phyloP scores from a whole-genome alignment of 345 rosid genomes.

The Acer campestre region DNA sequence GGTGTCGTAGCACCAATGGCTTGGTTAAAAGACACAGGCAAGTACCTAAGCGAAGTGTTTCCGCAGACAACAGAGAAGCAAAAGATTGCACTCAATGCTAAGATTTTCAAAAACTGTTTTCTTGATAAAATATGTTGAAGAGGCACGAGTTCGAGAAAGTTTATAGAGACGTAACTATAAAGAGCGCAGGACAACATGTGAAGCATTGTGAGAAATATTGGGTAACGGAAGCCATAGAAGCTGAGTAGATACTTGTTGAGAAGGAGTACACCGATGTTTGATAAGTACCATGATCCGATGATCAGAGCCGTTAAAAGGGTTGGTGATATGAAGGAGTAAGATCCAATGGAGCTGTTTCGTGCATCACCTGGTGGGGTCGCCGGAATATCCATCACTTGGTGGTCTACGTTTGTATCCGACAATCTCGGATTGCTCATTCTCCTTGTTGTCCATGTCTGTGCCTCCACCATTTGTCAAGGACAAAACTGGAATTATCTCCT shows the following conservation, averaged over 20 bases:
- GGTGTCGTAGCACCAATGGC: conserved; percentile 99
- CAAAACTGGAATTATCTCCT: conserved; percentile 19
- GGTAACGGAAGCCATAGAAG: conserved; percentile 87
- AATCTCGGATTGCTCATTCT: conserved; percentile 95
- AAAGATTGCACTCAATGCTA: conserved; percentile 77
- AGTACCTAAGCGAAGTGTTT: conserved; percentile 86
- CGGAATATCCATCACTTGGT: conserved; percentile 72
- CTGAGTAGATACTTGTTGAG: conserved; percentile 94
- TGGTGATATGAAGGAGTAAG: conserved; percentile 53
- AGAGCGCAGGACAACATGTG: conserved; percentile 90
- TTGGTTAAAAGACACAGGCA: conserved; percentile 97
- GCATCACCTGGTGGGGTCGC: conserved; percentile 83
- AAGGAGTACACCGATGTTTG: conserved; percentile 94
- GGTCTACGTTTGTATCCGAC: conserved; percentile 42
- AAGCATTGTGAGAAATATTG: conserved; percentile 89
- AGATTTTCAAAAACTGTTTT: conserved; percentile 79
- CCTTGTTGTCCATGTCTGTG: conserved; percentile 98
- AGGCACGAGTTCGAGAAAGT: conserved; percentile 76
- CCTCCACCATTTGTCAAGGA: conserved; percentile 72
- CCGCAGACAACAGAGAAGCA: conserved; percentile 98
- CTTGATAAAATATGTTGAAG: conserved; percentile 79
- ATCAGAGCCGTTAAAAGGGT: conserved; percentile 61
- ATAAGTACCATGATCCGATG: conserved; percentile 87
- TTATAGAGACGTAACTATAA: conserved; percentile 77
- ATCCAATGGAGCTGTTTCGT: conserved; percentile 47